These are phyloP conservation scores for Acacia confusa DNA, from an alignment of 306 rosid genomes.

Conservation along the genomic window DNA sequence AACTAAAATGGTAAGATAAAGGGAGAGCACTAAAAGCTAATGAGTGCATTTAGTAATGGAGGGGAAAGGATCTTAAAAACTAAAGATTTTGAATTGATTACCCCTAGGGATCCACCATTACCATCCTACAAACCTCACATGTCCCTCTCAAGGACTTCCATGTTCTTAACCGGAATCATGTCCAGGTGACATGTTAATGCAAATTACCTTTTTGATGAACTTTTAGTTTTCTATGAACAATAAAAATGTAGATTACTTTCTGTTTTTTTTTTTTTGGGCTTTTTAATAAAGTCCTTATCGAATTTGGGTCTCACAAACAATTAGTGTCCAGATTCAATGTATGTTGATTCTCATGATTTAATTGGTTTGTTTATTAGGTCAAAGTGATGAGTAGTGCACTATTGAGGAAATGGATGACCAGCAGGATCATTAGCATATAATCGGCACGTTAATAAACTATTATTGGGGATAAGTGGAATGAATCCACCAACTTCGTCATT, in stretches of 20 bases:
- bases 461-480: neutral
- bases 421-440: neutral
- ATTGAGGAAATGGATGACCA: neutral
- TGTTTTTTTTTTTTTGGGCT: too few species aligned
- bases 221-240: too few species aligned
- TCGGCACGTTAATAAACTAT: neutral
- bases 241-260: neutral
- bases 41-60: neutral
- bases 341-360: neutral
- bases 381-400: neutral
- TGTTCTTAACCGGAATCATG: slow-evolving; percentile 15
- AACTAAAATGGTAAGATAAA: neutral
- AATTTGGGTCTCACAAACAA: neutral
- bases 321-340: neutral
- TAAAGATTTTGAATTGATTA: neutral
- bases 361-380: neutral
- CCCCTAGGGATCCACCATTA: neutral
- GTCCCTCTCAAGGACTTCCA: neutral
- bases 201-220: neutral
- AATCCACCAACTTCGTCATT: neutral
- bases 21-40: neutral
- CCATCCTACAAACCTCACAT: neutral
- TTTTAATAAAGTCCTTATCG: neutral
- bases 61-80: neutral
- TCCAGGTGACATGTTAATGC: slow-evolving; percentile 7